Evolutionary conservation across 202 grass and related monocot genomes (phyloP).

Genomic region (Bolboschoenoplectus hybrid): DNA sequence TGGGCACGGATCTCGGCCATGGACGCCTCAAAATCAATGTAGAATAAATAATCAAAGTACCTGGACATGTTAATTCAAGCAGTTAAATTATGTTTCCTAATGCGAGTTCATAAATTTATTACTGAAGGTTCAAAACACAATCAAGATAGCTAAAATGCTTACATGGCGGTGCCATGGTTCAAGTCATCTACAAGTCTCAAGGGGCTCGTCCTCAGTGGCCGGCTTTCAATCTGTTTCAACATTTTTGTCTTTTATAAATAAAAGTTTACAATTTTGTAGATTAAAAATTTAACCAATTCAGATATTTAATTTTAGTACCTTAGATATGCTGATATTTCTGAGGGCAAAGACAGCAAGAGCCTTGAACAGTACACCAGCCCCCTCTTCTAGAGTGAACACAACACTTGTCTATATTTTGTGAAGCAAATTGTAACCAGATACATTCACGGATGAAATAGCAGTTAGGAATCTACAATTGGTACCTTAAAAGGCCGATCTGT

Average conservation of each 20-base stretch:
- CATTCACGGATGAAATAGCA: constrained; percentile 28
- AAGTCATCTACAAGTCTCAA: constrained; percentile 51
- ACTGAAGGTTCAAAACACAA: background rate
- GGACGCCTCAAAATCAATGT: constrained; percentile 62
- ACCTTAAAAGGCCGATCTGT: constrained; percentile 57
- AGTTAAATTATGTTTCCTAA: constrained; percentile 9
- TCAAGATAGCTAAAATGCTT: constrained; percentile 22
- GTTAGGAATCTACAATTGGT: constrained; percentile 18
- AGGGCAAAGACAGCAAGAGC: constrained; percentile 88
- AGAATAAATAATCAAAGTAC: constrained; percentile 68
- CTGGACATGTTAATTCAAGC: constrained; percentile 38
- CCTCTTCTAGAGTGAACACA: constrained; percentile 94
- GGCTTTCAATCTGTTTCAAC: constrained; percentile 61
- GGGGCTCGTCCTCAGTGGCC: constrained; percentile 52
- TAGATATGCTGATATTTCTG: constrained; percentile 78
- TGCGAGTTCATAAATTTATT: background rate
- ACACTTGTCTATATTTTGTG: constrained; percentile 62
- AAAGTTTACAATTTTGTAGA: background rate
- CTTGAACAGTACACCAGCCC: constrained; percentile 89
- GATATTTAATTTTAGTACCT: constrained; percentile 47
- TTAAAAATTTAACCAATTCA: constrained; percentile 16
- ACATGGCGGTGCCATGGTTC: constrained; percentile 49
- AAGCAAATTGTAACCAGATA: constrained; percentile 27
- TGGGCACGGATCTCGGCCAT: constrained; percentile 49
- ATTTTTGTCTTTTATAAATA: background rate